Evolutionary conservation across 192 early-diverging fungal species (phyloP), one percentile per base, ranked within the genome.

Genomic region (Coemansia sp.): DNA sequence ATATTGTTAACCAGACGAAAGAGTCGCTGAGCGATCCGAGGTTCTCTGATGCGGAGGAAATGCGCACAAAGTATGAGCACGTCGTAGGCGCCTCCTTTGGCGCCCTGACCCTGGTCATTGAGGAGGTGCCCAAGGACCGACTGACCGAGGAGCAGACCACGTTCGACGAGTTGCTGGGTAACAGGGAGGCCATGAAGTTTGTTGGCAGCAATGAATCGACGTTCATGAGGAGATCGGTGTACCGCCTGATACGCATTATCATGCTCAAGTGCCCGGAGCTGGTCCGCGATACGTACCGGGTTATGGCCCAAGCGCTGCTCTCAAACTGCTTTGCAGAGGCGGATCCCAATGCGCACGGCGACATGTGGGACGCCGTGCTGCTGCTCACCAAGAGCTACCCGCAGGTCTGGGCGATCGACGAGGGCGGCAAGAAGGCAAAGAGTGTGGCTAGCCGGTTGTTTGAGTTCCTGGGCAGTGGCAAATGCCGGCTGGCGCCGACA

Each of bases 361-460:
- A 93, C 23, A 78, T 98, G 70, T 96, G 95, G 94, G 93, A 96
- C 63, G 81, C 96, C 7, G 68, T 97, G 7, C 73, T 97, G 59
- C 63, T 93, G 10, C 78, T 91, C 23, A 93, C 91, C 2, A 91
- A 88, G 59, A 85, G 77, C 34, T 89, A 86, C 43, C 89, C 90
- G 3, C 66, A 85, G 34, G 84, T 83, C 5, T 92, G 90, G 90
- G 16, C 37, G 4, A 33, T 16, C 0, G 67, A 52, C n/a, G 62
- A 42, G 3, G 33, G 37, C 42, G 62, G 66, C 28, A 66, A 70
- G 52, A 77, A 65, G 61, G 23, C 87, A 25, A 56, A 34, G 33
- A 28, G 53, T 16, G 56, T 23, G 59, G 89, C 11, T 68, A 85
- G 5, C 20, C 79, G 89, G 53, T 76, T 97, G 35, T 87, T 85